Percentiles rank a stretch among this genome's conserved stretches.
These are phyloP conservation scores for Raphanus raphanistrum DNA, from an alignment of 345 rosid species.

Conservation along the genomic window DNA sequence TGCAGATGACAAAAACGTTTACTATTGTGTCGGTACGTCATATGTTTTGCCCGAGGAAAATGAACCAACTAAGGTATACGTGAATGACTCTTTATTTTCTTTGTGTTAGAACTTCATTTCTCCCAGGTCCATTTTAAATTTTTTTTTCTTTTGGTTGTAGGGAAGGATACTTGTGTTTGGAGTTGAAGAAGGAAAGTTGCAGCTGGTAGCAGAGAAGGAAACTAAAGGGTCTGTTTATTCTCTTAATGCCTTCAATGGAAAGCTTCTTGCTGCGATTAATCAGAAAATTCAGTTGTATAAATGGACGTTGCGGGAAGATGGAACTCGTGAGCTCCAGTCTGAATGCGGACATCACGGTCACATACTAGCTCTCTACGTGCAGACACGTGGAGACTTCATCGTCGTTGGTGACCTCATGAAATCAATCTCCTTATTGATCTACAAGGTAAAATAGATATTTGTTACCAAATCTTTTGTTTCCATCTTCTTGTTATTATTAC, in stretches of 20 bases:
- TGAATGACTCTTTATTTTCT: background rate
- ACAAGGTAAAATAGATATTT: constrained; percentile 48
- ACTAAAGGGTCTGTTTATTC: constrained; percentile 90
- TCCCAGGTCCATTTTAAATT: too few species aligned
- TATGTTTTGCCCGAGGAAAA: constrained; percentile 88
- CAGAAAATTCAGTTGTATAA: constrained; percentile 89
- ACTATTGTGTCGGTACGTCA: constrained; percentile 94
- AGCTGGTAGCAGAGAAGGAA: constrained; percentile 87
- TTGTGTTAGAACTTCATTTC: background rate
- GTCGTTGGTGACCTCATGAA: constrained; percentile 95
- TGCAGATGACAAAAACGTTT: constrained; percentile 70
- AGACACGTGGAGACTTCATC: constrained; percentile 95
- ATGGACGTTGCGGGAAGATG: constrained; percentile 94
- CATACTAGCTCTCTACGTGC: constrained; percentile 84
- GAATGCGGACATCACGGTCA: constrained; percentile 94
- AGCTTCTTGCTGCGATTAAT: constrained; percentile 87
- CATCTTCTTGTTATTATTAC: background rate
- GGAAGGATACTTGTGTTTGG: constrained; percentile 87
- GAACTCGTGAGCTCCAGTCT: constrained; percentile 76
- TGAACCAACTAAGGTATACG: constrained; percentile 78
- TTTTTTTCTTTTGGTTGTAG: constrained; percentile 44
- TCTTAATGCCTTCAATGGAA: constrained; percentile 88
- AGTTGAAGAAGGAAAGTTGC: constrained; percentile 86
- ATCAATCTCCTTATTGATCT: constrained; percentile 84
- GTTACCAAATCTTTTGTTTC: background rate